These are phyloP conservation scores for Xylariaceae sp. DNA, from an alignment of 2,329 filamentous ascomycete species.

Conservation along the genomic window DNA sequence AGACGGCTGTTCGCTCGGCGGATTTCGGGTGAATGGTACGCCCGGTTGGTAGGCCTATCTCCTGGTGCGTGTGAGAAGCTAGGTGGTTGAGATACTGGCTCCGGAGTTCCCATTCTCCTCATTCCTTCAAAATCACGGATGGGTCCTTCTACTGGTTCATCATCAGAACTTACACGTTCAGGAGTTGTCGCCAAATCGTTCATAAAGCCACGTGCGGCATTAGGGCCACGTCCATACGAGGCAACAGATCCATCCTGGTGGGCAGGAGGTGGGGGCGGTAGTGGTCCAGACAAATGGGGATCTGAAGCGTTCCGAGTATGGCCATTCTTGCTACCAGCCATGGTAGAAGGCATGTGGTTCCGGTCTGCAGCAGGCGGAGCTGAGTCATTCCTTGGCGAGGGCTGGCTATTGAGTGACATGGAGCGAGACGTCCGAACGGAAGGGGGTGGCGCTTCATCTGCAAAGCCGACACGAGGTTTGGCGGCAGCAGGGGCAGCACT, in stretches of 20 bases:
- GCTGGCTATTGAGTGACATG: constrained; percentile 46
- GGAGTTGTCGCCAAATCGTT: constrained; percentile 51
- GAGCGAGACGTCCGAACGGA: constrained; percentile 58
- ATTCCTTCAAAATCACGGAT: constrained; percentile 58
- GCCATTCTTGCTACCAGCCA: constrained; percentile 37
- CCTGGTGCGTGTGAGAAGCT: constrained; percentile 77
- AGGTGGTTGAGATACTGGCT: constrained; percentile 77
- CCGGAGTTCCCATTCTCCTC: constrained; percentile 64
- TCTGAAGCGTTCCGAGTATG: constrained; percentile 55
- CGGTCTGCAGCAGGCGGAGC: constrained; percentile 48
- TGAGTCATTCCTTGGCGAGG: constrained; percentile 51
- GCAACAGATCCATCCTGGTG: constrained; percentile 27
- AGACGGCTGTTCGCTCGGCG: constrained; percentile 82
- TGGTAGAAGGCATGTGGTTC: constrained; percentile 39
- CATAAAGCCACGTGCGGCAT: constrained; percentile 43
- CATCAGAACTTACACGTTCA: constrained; percentile 60
- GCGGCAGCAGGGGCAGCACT: too few relatives aligned
- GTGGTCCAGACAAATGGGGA: constrained; percentile 36
- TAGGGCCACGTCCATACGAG: constrained; percentile 40
- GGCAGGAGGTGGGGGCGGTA: constrained; percentile 30
- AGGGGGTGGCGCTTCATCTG: constrained; percentile 50
- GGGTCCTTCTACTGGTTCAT: constrained; percentile 49
- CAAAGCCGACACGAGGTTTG: constrained; percentile 59
- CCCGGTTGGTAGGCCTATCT: constrained; percentile 68
- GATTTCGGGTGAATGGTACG: constrained; percentile 75